phyloP scores from a whole-genome alignment of 257 asterid genomes.

The Ajuga chamaepitys region DNA sequence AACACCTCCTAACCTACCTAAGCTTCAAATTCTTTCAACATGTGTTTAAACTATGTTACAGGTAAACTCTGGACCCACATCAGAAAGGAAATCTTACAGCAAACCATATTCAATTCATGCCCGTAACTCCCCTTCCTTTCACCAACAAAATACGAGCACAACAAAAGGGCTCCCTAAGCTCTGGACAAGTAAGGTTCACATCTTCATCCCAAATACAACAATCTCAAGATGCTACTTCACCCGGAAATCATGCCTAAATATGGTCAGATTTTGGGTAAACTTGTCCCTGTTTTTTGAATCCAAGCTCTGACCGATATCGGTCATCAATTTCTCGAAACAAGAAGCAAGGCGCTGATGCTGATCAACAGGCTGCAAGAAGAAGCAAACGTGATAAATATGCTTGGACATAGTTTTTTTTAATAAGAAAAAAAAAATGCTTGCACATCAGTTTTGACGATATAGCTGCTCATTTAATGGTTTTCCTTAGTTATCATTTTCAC shows the following conservation, averaged over 20 bases:
- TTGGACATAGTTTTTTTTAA: too few species aligned
- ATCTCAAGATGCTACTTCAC: conserved; percentile 37
- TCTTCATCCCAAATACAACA: not conserved
- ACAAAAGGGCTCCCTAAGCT: not conserved
- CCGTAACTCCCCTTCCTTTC: conserved; percentile 1
- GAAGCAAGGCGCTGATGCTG: conserved; percentile 80
- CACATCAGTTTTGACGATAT: not conserved
- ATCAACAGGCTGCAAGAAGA: conserved; percentile 62
- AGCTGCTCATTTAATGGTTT: not conserved
- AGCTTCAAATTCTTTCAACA: not conserved
- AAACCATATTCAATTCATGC: conserved; percentile 4
- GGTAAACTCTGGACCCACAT: not conserved
- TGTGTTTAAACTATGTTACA: conserved; percentile 7
- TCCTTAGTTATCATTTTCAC: not conserved
- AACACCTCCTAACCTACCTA: conserved; percentile 10
- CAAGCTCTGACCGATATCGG: conserved; percentile 70
- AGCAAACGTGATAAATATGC: conserved; percentile 13
- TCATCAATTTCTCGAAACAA: conserved; percentile 85
- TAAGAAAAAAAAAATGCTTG: conserved; percentile 13
- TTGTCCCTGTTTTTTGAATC: conserved; percentile 93
- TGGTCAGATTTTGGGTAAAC: conserved; percentile 80
- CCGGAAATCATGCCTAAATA: conserved; percentile 81
- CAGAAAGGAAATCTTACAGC: not conserved
- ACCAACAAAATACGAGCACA: conserved; percentile 8
- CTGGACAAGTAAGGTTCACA: not conserved